Base-by-base conservation (phyloP, 2,329 filamentous ascomycete genomes). In the Colletotrichum liriopes region DNA sequence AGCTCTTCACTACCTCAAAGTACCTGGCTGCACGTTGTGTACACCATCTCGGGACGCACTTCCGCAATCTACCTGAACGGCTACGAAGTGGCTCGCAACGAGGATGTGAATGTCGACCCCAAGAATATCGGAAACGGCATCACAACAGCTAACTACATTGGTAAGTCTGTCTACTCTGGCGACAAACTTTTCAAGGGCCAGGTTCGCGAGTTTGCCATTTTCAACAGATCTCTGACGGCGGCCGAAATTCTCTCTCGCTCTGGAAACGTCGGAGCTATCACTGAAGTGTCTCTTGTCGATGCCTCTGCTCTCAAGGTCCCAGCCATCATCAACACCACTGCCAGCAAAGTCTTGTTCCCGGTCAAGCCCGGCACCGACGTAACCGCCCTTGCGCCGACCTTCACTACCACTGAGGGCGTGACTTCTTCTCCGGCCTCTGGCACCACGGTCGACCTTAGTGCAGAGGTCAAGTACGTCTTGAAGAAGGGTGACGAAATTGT, bases 21-120 rank as follows among this genome's bases (percentile, higher is more conserved):
- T n/a, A 54, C 54, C 37, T 78, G 76, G 77, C 37, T 73, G 43
- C 72, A 75, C 45, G 47, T 78, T 26, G 66, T 73, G 1, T 78
- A 75, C 54, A 74, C 73, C 8, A 63, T 77, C 32, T 45, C 59
- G n/a, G 71, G 72, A 32, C 52, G 68, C 4, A 75, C 73, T 3
- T 52, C 71, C 45, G 77, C 78, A 7, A 73, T 79, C 32, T 78
- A 82, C 35, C 76, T 87, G 23, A 78, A 83, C 66, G 80, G 81
- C 65, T 81, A 82, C 39, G 70, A 72, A 47, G 62, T 63, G 32
- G 75, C 66, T 11, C 58, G 71, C 16, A 64, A 75, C 18, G 61
- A 73, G 23, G 51, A 67, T 12, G 65, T 72, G 29, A 69, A 65
- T 20, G 49, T 72, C 39, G 55, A 66, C 4, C 76, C 76, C 1